These are phyloP conservation scores for Porcisia deanei DNA, from an alignment of 208 protist species.

Conservation along the genomic window DNA sequence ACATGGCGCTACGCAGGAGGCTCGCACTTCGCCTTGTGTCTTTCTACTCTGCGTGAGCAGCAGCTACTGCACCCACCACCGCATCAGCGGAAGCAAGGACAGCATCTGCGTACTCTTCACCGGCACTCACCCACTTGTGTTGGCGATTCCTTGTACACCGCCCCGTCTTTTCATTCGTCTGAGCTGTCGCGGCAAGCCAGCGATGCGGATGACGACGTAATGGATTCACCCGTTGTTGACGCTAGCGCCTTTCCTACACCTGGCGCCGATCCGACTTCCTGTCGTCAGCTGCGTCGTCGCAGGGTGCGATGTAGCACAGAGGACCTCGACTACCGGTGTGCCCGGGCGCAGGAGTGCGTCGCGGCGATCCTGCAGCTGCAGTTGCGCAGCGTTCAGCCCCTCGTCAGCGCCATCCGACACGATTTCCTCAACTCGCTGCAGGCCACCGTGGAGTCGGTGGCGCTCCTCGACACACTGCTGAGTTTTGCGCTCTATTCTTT, in stretches of 20 bases:
- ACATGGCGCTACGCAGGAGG: constrained; percentile 74
- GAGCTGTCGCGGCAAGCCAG: background rate
- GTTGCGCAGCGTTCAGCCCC: constrained; percentile 46
- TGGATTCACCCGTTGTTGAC: background rate
- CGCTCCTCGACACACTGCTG: constrained; percentile 89
- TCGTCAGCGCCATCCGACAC: constrained; percentile 57
- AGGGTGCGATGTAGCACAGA: constrained; percentile 76
- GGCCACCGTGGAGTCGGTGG: constrained; percentile 81
- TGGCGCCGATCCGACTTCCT: background rate
- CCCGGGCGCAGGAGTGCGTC: constrained; percentile 52
- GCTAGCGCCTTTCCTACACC: constrained; percentile 2
- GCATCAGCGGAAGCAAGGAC: background rate
- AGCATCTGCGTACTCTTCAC: background rate
- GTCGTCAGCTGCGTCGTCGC: constrained; percentile 5
- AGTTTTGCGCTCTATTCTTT: constrained; percentile 65
- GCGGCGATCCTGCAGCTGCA: constrained; percentile 71
- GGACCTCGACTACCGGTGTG: constrained; percentile 67
- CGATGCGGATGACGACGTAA: background rate
- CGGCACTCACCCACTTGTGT: background rate
- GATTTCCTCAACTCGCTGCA: constrained; percentile 75
- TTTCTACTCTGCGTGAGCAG: constrained; percentile 28
- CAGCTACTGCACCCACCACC: constrained; percentile 28
- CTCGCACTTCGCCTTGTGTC: constrained; percentile 59
- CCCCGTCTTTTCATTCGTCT: background rate
- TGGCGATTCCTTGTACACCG: background rate